Conservation (phyloP, 225 moss, liverwort and hornwort genomes). For the Rhytidiadelphus loreus region DNA sequence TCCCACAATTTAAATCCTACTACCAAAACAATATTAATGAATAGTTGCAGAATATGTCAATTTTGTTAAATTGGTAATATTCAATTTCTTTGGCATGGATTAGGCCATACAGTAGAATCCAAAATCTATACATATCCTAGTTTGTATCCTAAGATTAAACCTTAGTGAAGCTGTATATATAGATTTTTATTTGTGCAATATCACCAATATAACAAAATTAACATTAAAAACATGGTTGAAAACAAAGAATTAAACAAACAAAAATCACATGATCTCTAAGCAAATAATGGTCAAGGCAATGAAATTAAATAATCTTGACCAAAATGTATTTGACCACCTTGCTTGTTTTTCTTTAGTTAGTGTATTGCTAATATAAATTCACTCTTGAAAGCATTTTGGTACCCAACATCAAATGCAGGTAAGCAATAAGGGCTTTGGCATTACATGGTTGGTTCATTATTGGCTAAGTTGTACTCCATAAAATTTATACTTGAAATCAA, state of each 20-base stretch:
- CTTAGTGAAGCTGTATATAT: too few relatives aligned
- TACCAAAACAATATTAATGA: too few relatives aligned
- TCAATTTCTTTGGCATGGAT: too few relatives aligned
- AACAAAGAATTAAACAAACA: background rate
- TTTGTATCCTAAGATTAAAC: background rate
- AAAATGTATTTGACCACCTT: background rate
- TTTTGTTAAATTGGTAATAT: too few relatives aligned
- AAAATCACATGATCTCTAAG: background rate
- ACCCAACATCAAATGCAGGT: background rate
- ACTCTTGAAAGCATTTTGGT: background rate
- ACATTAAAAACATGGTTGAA: background rate
- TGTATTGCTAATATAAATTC: background rate
- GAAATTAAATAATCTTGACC: background rate
- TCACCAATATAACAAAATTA: background rate
- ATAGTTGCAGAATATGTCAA: too few relatives aligned
- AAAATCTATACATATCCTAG: background rate
- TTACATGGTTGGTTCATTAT: background rate
- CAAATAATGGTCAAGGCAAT: background rate
- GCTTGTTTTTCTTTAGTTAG: background rate
- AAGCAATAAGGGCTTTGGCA: background rate
- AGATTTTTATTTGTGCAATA: background rate
- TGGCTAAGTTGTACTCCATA: background rate
- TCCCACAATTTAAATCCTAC: too few relatives aligned
- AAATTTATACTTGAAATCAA: background rate
- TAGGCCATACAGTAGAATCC: fast-evolving